These are phyloP conservation scores for Daedaleopsis sinensis DNA, from an alignment of 768 basidiomycete genomes.

Conservation along the genomic window DNA sequence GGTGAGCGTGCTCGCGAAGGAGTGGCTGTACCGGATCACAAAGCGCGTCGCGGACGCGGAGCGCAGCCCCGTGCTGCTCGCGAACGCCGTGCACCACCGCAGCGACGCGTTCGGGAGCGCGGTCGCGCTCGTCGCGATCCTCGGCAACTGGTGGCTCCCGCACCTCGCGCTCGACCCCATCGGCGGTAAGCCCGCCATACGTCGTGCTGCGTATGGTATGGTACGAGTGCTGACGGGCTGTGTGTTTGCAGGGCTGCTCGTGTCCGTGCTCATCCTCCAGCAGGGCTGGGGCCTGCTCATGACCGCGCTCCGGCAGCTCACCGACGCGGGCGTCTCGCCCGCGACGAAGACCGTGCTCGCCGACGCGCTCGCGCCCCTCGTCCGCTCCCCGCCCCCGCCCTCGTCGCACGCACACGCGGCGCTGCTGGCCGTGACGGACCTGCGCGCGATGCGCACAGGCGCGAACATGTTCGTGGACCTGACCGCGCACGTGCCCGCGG, in stretches of 20 bases:
- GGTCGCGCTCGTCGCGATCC: slow-evolving; percentile 90
- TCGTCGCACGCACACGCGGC: slow-evolving; percentile 7
- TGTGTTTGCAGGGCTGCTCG: slow-evolving; percentile 64
- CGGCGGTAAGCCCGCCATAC: slow-evolving; percentile 61
- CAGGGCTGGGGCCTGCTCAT: slow-evolving; percentile 72
- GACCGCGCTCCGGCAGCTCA: slow-evolving; percentile 79
- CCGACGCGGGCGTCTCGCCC: slow-evolving; percentile 77
- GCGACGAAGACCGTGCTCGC: slow-evolving; percentile 56
- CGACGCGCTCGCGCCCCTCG: slow-evolving; percentile 57
- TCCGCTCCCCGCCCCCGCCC: slow-evolving; percentile 28
- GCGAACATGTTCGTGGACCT: slow-evolving; percentile 86
- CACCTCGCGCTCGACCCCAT: slow-evolving; percentile 90
- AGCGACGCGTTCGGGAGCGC: slow-evolving; percentile 93
- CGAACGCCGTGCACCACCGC: slow-evolving; percentile 98
- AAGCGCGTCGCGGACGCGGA: slow-evolving; percentile 90
- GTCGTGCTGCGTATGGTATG: background rate
- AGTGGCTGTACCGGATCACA: slow-evolving; percentile 91
- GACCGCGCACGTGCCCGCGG: slow-evolving; percentile 65
- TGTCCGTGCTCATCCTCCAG: slow-evolving; percentile 86
- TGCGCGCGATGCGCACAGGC: slow-evolving; percentile 79
- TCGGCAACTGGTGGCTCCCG: slow-evolving; percentile 87
- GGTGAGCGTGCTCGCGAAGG: slow-evolving; percentile 78
- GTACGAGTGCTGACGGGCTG: background rate
- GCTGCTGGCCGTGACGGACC: slow-evolving; percentile 50
- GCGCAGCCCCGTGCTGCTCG: slow-evolving; percentile 86